A percentile compares a stretch with the other conserved stretches of the same genome.
Conservation (phyloP, 2,329 filamentous ascomycete genomes). For the Diaporthe sp. region DNA sequence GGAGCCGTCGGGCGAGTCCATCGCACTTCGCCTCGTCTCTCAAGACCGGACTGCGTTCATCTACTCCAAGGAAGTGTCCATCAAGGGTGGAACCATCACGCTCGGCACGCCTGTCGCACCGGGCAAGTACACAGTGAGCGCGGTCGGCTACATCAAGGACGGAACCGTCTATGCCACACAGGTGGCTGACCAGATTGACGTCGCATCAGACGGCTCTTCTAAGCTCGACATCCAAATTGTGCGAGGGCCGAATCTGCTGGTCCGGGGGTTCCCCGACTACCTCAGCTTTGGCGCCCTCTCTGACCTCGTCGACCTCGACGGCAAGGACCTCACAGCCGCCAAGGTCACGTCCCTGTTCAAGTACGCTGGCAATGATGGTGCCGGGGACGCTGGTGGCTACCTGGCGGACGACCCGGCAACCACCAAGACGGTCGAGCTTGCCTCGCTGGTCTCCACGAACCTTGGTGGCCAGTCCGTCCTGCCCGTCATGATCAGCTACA, state of each 20-base stretch:
- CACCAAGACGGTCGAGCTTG: background rate
- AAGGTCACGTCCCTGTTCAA: slow-evolving; percentile 3
- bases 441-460: background rate
- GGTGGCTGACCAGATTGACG: background rate
- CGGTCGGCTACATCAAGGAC: background rate
- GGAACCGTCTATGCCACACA: background rate
- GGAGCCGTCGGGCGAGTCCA: background rate
- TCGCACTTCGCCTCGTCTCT: background rate
- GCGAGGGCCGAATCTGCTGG: background rate
- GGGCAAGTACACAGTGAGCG: background rate
- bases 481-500: slow-evolving; percentile 5
- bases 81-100: background rate
- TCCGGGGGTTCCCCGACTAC: background rate
- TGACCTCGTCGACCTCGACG: background rate
- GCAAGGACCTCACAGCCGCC: slow-evolving; percentile 1
- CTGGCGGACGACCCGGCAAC: background rate
- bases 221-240: background rate
- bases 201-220: background rate
- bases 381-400: background rate
- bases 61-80: background rate
- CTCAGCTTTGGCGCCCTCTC: slow-evolving; percentile 1
- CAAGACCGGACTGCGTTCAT: background rate
- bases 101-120: background rate
- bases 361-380: background rate
- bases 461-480: background rate